phyloP scores from a whole-genome alignment of 192 early-diverging fungal species.

The Polychytrium aggregatum region DNA sequence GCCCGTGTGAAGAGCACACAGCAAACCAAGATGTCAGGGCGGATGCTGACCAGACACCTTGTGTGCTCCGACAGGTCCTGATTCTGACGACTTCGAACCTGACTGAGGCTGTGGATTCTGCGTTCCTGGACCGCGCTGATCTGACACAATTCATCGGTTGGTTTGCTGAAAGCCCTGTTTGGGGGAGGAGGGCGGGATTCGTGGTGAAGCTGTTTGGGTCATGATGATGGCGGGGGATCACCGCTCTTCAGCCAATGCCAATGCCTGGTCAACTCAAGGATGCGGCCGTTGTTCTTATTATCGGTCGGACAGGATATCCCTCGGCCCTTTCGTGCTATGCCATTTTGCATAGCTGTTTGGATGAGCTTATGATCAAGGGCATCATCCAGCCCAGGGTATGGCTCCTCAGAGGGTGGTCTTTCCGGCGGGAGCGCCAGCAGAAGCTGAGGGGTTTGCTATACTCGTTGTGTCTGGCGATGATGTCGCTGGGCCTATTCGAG shows the following conservation, averaged over 20 bases:
- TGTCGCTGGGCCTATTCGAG: too few relatives aligned
- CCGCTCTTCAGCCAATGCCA: neutral
- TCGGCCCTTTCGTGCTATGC: slow-evolving; percentile 37
- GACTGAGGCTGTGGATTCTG: slow-evolving; percentile 43
- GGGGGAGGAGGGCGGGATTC: neutral
- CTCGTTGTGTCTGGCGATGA: neutral
- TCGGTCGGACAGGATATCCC: slow-evolving; percentile 21
- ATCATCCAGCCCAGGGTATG: slow-evolving; percentile 23
- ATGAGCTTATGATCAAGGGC: slow-evolving; percentile 36
- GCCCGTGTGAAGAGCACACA: neutral
- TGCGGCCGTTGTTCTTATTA: too few relatives aligned
- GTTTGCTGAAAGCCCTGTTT: neutral
- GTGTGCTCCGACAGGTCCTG: slow-evolving; percentile 26
- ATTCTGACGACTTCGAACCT: slow-evolving; percentile 64
- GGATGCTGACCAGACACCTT: neutral
- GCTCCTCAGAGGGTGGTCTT: too few relatives aligned
- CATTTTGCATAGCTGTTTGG: slow-evolving; percentile 39
- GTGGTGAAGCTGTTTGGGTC: slow-evolving; percentile 8
- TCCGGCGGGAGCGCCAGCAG: too few relatives aligned
- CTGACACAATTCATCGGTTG: slow-evolving; percentile 45
- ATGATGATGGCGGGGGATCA: neutral
- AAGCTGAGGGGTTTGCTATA: neutral
- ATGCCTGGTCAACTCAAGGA: neutral
- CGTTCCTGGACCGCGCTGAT: slow-evolving; percentile 57
- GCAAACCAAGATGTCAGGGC: neutral